A percentile compares a stretch with the other conserved stretches of the same genome.
Evolutionary conservation across 2,329 filamentous ascomycete species (phyloP).

Genomic region (Colletotrichum sp.): DNA sequence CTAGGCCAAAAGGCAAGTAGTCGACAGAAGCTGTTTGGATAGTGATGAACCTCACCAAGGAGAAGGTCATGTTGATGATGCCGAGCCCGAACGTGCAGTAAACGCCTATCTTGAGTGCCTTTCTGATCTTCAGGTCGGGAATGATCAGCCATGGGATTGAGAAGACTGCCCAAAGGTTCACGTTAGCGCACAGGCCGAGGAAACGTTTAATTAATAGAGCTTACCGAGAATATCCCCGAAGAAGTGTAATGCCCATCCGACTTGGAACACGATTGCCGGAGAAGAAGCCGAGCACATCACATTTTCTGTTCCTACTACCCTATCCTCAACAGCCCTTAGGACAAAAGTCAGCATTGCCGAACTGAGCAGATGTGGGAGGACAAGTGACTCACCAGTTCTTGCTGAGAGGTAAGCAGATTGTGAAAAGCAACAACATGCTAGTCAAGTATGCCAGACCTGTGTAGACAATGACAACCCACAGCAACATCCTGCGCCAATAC

Average conservation of each 20-base stretch:
- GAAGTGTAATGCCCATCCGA: constrained; percentile 16
- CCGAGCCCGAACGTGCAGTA: constrained; percentile 15
- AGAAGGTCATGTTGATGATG: constrained; percentile 18
- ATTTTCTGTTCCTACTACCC: not conserved
- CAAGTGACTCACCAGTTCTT: not conserved
- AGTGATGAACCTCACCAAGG: constrained; percentile 12
- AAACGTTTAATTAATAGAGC: not conserved
- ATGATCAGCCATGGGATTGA: constrained; percentile 4
- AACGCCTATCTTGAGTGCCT: constrained; percentile 2
- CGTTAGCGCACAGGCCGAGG: not conserved
- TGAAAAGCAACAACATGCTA: constrained; percentile 11
- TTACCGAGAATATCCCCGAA: constrained; percentile 5
- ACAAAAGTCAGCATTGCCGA: not conserved
- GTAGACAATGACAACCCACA: constrained; percentile 5
- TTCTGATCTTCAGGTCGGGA: constrained; percentile 10
- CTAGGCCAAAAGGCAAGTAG: constrained; percentile 3
- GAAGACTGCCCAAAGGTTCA: not conserved
- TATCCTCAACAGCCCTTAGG: not conserved
- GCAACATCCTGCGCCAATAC: constrained; percentile 6
- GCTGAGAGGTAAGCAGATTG: constrained; percentile 7
- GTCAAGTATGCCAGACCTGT: not conserved
- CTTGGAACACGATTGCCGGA: constrained; percentile 1
- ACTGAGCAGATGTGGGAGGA: not conserved
- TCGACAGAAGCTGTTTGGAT: constrained; percentile 6
- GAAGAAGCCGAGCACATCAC: constrained; percentile 14